A percentile compares a stretch with the other conserved stretches of the same genome.
Evolutionary conservation across 305 asterid species (phyloP).

Genomic region (Nicotiana rustica): DNA sequence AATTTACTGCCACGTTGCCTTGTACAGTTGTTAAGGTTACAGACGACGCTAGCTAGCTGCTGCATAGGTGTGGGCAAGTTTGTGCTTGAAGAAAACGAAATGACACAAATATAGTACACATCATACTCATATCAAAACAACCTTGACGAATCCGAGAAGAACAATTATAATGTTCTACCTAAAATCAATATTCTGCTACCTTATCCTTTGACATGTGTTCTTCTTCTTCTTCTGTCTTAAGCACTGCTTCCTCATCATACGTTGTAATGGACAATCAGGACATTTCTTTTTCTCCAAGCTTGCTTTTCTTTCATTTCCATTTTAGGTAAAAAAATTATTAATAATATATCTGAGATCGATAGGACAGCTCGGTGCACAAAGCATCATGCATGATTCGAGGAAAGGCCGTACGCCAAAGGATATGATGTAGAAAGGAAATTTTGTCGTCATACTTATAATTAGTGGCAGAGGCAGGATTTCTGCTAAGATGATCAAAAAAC

Average conservation of each 20-base stretch:
- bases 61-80: conserved; percentile 19
- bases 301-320: neutral
- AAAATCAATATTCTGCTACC: neutral
- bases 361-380: neutral
- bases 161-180: neutral
- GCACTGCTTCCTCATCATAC: neutral
- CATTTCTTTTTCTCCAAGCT: conserved; percentile 25
- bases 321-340: neutral
- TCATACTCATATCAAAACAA: neutral
- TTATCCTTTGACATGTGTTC: neutral
- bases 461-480: no score
- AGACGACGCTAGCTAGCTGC: neutral
- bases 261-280: neutral
- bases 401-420: no score
- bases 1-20: conserved; percentile 36
- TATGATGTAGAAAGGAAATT: no score
- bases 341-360: no score
- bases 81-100: conserved; percentile 42
- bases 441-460: no score
- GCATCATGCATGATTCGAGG: no score
- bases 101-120: neutral
- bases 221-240: conserved; percentile 2
- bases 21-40: neutral
- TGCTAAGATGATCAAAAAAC: no score
- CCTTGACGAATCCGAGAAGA: neutral